Evolutionary conservation across 2,329 filamentous ascomycete species (phyloP).

Genomic region (Fusarium sp.): DNA sequence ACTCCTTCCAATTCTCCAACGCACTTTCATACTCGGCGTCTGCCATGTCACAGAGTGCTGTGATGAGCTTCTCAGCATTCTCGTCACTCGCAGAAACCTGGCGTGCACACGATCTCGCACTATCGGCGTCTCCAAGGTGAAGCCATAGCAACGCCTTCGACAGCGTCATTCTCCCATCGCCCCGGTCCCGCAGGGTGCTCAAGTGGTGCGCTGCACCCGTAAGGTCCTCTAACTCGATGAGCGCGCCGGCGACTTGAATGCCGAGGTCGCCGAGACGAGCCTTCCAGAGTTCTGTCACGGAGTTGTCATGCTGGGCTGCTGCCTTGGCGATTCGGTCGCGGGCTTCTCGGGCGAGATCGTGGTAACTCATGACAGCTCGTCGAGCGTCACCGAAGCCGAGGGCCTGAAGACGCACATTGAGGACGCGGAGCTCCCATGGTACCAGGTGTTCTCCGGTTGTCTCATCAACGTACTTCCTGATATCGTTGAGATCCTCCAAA

Average conservation of each 20-base stretch:
- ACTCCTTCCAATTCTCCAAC: slow-evolving; percentile 69
- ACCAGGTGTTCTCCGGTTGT: slow-evolving; percentile 72
- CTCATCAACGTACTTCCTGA: slow-evolving; percentile 67
- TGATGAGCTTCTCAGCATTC: slow-evolving; percentile 62
- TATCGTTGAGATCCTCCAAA: slow-evolving; percentile 70
- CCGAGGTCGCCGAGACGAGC: slow-evolving; percentile 80
- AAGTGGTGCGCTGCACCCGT: slow-evolving; percentile 83
- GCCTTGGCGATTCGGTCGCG: slow-evolving; percentile 68
- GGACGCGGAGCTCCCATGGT: slow-evolving; percentile 87
- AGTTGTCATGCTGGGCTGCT: slow-evolving; percentile 57
- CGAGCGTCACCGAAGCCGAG: slow-evolving; percentile 88
- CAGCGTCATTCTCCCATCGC: slow-evolving; percentile 56
- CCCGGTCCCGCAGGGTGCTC: slow-evolving; percentile 62
- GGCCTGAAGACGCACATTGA: slow-evolving; percentile 86
- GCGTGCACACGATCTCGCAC: slow-evolving; percentile 69
- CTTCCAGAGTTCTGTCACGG: slow-evolving; percentile 76
- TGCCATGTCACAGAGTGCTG: slow-evolving; percentile 81
- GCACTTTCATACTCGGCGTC: slow-evolving; percentile 79
- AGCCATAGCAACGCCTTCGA: slow-evolving; percentile 78
- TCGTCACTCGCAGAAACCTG: slow-evolving; percentile 45
- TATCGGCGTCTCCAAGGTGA: slow-evolving; percentile 80
- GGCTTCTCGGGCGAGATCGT: slow-evolving; percentile 86
- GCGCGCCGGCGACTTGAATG: slow-evolving; percentile 71
- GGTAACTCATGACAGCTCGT: slow-evolving; percentile 88
- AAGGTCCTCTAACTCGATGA: slow-evolving; percentile 90